Conservation (phyloP, 179 eudicot genomes). For the Silene vulgaris region DNA sequence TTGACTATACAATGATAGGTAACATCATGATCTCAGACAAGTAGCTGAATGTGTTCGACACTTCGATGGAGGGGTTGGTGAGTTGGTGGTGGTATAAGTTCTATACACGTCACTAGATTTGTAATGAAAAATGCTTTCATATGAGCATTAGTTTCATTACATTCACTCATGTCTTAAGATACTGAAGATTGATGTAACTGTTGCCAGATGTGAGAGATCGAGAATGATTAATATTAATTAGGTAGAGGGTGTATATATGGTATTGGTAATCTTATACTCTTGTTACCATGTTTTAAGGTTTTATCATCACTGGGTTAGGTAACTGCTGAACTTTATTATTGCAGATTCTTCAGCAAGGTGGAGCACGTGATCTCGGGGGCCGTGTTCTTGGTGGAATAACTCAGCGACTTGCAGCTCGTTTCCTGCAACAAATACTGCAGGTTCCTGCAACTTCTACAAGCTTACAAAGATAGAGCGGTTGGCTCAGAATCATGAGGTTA, state of each 20-base stretch:
- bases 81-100: background rate
- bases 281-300: background rate
- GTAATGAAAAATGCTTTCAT: background rate
- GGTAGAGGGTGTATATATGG: background rate
- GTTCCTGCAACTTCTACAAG: conserved; percentile 40
- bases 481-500: conserved; percentile 14
- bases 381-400: conserved; percentile 85
- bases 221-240: background rate
- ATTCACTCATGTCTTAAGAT: background rate
- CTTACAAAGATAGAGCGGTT: conserved; percentile 16
- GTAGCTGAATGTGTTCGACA: background rate
- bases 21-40: too few relatives aligned
- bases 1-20: too few relatives aligned
- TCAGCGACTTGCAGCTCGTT: conserved; percentile 91
- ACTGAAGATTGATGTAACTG: background rate
- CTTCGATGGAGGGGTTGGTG: background rate
- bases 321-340: conserved; percentile 7
- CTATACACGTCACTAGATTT: background rate
- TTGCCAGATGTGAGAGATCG: background rate
- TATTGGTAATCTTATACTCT: background rate
- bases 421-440: conserved; percentile 84
- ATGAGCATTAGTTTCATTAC: background rate
- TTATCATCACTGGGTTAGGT: background rate
- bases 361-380: conserved; percentile 78
- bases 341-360: conserved; percentile 85